Evolutionary conservation across 1,284 basidiomycete genomes (phyloP), one percentile per base, ranked within the genome.

Genomic region (Papiliotrema terrestris): DNA sequence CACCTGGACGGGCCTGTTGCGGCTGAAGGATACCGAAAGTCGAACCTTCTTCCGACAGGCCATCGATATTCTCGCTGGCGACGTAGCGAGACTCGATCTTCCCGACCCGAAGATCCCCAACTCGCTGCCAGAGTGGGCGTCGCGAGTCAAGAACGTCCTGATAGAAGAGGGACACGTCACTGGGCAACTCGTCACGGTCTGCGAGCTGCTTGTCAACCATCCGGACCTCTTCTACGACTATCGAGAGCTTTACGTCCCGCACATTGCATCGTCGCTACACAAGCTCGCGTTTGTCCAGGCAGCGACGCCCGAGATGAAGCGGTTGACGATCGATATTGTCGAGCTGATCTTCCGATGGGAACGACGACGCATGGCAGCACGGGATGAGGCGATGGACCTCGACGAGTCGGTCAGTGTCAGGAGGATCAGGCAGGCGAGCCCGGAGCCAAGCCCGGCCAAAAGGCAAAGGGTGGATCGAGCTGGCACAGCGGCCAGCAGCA

Each of bases 1-100:
- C n/a, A 90, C 95, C 26, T 98, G 94, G 90, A 86, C 86, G 17
- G 93, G 91, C 11, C 80, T 98, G n/a, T 81, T 99, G 56, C 88
- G 90, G 48, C 85, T 62, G 82, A 91, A 73, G 78, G 87, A 66
- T 85, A 92, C 78, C 47, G 91, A 93, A 51, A 88, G 80, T 25
- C 74, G 91, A 58, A 77, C 83, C 1, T 80, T 91, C 35, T 87
- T 92, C 58, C 86, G 90, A 49, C 87, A 91, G 68, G 95, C 95
- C 0, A 81, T 98, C 51, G 88, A 95, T 58, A 91, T 89, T 23
- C 80, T 99, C n/a, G 89, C 91, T 0, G 88, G 91, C 0, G 87
- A 87, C n/a, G 82, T 98, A 38, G 86, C 81, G 11, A 76, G 79
- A 46, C 73, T 81, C 23, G 85, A 67, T 77, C 83, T 63, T 76